These are phyloP conservation scores for Epithemia pelagica DNA, from an alignment of 108 stramenopile genomes.

Conservation along the genomic window DNA sequence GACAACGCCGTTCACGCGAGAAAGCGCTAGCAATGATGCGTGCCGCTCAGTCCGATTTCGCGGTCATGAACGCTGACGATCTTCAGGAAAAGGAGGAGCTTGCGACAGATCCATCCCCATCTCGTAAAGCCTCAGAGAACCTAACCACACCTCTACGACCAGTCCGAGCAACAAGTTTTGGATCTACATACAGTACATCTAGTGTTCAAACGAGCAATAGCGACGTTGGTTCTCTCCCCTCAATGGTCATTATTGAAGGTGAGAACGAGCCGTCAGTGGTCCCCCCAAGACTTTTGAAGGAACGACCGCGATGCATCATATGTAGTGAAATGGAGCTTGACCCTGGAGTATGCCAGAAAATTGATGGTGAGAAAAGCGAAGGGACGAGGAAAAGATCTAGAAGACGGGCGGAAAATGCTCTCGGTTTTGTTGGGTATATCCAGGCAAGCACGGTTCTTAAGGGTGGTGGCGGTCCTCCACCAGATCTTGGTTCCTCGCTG, in stretches of 20 bases:
- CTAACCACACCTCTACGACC: conserved; percentile 10
- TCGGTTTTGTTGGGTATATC: conserved; percentile 75
- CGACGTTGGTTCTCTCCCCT: background rate
- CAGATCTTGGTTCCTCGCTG: conserved; percentile 13
- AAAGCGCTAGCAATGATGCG: conserved; percentile 64
- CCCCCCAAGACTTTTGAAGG: conserved; percentile 39
- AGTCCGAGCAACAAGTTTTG: conserved; percentile 21
- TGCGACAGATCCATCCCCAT: background rate
- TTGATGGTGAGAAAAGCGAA: conserved; percentile 15
- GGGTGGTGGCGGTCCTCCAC: conserved; percentile 62
- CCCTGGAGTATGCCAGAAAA: background rate
- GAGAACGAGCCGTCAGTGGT: conserved; percentile 21
- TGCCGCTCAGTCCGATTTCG: conserved; percentile 72
- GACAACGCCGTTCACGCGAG: conserved; percentile 57
- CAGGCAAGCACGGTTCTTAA: conserved; percentile 77
- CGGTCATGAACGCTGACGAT: conserved; percentile 42
- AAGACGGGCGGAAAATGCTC: conserved; percentile 40
- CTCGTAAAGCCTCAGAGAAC: conserved; percentile 1
- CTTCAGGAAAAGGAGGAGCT: conserved; percentile 46
- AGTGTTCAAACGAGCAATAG: conserved; percentile 10
- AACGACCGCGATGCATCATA: conserved; percentile 73
- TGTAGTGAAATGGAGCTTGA: conserved; percentile 52
- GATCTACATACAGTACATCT: conserved; percentile 22
- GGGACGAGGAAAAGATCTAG: conserved; percentile 32
- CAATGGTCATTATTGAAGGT: background rate